Conservation (phyloP, 805 yeast species). For the Lipomyces japonicus region DNA sequence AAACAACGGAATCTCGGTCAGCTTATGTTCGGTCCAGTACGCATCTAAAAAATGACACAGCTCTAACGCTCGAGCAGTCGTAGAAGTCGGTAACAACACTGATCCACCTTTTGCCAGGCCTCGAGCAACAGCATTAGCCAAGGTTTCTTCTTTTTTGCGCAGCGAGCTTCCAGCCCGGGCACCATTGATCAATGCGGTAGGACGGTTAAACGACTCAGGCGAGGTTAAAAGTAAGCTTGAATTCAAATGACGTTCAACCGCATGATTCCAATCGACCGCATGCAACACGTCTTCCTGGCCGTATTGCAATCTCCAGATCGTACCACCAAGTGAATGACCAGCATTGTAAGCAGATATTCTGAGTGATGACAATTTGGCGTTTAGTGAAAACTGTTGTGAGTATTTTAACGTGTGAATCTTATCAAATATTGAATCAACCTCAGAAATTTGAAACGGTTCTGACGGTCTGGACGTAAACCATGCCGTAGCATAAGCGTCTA, state of each 20-base stretch:
- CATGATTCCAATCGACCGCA: slow-evolving; percentile 93
- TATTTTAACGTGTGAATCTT: slow-evolving; percentile 65
- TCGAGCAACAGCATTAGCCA: slow-evolving; percentile 39
- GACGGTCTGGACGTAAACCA: slow-evolving; percentile 49
- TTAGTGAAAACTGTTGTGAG: slow-evolving; percentile 65
- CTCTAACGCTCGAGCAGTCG: slow-evolving; percentile 79
- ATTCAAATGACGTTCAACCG: slow-evolving; percentile 77
- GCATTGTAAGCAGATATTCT: slow-evolving; percentile 79
- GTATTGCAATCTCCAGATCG: slow-evolving; percentile 75
- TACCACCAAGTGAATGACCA: slow-evolving; percentile 92
- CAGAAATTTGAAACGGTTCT: slow-evolving; percentile 42
- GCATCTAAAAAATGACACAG: slow-evolving; percentile 69
- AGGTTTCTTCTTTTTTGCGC: slow-evolving; percentile 58
- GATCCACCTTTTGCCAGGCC: slow-evolving; percentile 55
- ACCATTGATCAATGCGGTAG: slow-evolving; percentile 78
- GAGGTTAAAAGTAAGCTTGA: slow-evolving; percentile 61
- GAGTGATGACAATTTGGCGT: slow-evolving; percentile 47
- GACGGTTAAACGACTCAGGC: slow-evolving; percentile 59
- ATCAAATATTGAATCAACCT: slow-evolving; percentile 78
- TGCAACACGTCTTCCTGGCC: slow-evolving; percentile 77
- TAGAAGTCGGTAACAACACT: slow-evolving; percentile 74
- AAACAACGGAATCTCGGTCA: slow-evolving; percentile 56
- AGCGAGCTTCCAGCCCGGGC: slow-evolving; percentile 59
- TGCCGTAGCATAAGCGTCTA: slow-evolving; percentile 70
- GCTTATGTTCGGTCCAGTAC: slow-evolving; percentile 46